Evolutionary conservation across 495 filamentous ascomycete genomes (phyloP).

Genomic region (Hypoxylon fragiforme): DNA sequence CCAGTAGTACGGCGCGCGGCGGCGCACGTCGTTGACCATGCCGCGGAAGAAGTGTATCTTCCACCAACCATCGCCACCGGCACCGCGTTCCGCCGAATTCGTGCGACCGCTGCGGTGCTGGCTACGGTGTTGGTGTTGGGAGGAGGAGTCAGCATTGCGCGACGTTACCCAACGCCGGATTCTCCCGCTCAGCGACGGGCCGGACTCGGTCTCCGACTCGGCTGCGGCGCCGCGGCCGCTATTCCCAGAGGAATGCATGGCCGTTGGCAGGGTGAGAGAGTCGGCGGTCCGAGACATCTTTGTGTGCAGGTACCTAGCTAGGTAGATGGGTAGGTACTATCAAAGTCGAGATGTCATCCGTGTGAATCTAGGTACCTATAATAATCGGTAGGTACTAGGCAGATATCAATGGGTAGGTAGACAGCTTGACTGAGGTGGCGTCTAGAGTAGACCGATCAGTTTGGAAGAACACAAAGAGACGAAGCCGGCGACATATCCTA

Average conservation of each 20-base stretch:
- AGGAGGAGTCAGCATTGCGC: constrained; percentile 12
- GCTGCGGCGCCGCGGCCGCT: constrained; percentile 7
- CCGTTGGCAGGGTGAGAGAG: constrained; percentile 28
- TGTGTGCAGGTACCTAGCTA: not conserved
- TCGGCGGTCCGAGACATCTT: constrained; percentile 22
- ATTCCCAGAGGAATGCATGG: constrained; percentile 22
- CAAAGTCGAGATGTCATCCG: not conserved
- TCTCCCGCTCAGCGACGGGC: constrained; percentile 9
- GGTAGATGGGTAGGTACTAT: not conserved
- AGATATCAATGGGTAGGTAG: too few relatives aligned
- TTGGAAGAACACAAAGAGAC: constrained; percentile 1
- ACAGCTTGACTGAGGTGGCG: not conserved
- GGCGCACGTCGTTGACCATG: constrained; percentile 74
- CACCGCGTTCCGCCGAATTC: not conserved
- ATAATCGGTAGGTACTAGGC: too few relatives aligned
- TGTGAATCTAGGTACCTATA: constrained; percentile 5
- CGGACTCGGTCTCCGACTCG: constrained; percentile 8
- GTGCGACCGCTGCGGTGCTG: constrained; percentile 1
- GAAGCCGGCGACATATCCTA: constrained; percentile 1
- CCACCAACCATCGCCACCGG: constrained; percentile 54
- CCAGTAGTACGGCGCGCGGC: constrained; percentile 72
- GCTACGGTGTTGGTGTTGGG: too few relatives aligned
- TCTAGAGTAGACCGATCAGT: too few relatives aligned
- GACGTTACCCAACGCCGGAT: constrained; percentile 23
- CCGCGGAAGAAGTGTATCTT: constrained; percentile 62